These are phyloP conservation scores for Trametopsis cervina DNA, from an alignment of 768 basidiomycete genomes.

Conservation along the genomic window DNA sequence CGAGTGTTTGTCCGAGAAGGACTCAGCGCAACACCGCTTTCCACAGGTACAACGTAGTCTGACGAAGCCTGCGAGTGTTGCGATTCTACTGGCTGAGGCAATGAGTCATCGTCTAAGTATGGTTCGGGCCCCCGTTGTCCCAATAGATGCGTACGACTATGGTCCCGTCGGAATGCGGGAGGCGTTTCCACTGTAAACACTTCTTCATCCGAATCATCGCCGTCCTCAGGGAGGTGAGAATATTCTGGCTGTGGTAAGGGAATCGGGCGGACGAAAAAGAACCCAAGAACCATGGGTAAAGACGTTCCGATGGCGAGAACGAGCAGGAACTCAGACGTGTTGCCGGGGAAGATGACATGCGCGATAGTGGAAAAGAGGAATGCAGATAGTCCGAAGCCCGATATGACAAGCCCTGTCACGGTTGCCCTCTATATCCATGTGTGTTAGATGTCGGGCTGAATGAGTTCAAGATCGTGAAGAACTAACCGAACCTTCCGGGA, in stretches of 20 bases:
- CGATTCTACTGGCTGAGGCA: conserved; percentile 9
- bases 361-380: conserved; percentile 83
- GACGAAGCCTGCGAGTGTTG: conserved; percentile 8
- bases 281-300: conserved; percentile 72
- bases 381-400: conserved; percentile 87
- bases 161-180: conserved; percentile 16
- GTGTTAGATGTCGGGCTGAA: background rate
- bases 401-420: conserved; percentile 70
- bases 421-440: conserved; percentile 54
- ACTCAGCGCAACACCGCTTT: conserved; percentile 21
- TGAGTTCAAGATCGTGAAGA: background rate
- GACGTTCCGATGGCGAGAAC: conserved; percentile 75
- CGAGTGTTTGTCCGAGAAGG: conserved; percentile 12
- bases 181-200: conserved; percentile 11
- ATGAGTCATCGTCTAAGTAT: conserved; percentile 19
- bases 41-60: conserved; percentile 19
- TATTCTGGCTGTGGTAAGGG: conserved; percentile 37
- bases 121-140: conserved; percentile 17
- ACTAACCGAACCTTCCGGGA: conserved; percentile 63
- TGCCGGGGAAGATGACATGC: conserved; percentile 63
- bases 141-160: conserved; percentile 22
- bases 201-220: conserved; percentile 14
- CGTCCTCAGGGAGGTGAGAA: conserved; percentile 14
- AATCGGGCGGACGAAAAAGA: conserved; percentile 64
- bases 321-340: conserved; percentile 72